Conservation (phyloP, 1,284 basidiomycete genomes). For the Trichosporon faecale region DNA sequence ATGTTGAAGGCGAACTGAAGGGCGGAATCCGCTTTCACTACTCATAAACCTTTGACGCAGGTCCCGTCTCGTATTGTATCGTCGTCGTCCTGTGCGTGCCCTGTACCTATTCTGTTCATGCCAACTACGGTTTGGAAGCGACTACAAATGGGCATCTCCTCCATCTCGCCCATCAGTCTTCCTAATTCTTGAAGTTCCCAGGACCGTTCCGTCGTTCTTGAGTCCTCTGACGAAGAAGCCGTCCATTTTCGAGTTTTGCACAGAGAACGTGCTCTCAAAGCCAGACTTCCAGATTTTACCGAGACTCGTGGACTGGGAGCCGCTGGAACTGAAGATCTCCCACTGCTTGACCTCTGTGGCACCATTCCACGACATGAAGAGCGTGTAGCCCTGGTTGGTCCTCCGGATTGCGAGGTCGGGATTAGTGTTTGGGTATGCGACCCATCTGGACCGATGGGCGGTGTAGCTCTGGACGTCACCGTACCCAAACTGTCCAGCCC, state of each 20-base stretch:
- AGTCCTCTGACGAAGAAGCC: neutral
- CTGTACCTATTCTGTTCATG: no score
- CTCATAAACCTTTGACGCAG: no score
- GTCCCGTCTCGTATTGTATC: no score
- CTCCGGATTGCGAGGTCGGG: constrained; percentile 25
- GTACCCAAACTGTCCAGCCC: constrained; percentile 35
- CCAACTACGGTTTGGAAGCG: no score
- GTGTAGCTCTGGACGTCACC: constrained; percentile 36
- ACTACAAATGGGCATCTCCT: neutral
- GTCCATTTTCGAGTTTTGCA: neutral
- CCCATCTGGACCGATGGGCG: constrained; percentile 31
- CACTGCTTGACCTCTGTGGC: constrained; percentile 37
- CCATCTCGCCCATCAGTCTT: neutral
- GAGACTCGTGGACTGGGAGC: constrained; percentile 1
- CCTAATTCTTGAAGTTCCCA: neutral
- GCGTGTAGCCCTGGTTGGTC: constrained; percentile 5
- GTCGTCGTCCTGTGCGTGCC: no score
- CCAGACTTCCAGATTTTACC: constrained; percentile 19
- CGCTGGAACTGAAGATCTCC: constrained; percentile 23
- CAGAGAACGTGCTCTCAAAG: constrained; percentile 30
- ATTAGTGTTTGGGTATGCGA: constrained; percentile 28
- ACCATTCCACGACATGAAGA: constrained; percentile 42
- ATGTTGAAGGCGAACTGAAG: neutral
- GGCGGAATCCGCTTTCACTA: no score
- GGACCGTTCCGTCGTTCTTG: neutral